Evolutionary conservation across 495 filamentous ascomycete species (phyloP), one percentile per base, ranked within the genome.

Genomic region (Talaromyces liani): DNA sequence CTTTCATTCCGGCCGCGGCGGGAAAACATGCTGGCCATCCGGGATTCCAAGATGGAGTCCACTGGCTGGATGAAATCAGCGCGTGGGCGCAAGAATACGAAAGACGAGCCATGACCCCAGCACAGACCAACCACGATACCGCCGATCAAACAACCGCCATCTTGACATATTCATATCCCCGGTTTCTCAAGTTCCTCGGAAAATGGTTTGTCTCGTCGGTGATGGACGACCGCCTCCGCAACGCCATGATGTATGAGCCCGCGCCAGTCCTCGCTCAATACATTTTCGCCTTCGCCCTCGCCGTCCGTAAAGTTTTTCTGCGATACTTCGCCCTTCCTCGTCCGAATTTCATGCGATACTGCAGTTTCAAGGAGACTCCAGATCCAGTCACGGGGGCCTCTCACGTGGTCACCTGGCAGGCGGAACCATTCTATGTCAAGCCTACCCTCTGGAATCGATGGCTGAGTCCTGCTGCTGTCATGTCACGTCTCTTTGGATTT

Each of bases 181-280:
- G 63, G 27, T 70, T 70, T 3, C 62, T 84, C 24, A 82, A 83
- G 63, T 71, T 73, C 1, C 66, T 82, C 8, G 84, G 73, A 0
- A 64, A 76, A 14, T 74, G 86, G 25, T 69, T 83, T 39, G 79
- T 88, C 4, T 78, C 77, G 27, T 81, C 80, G 33, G 72, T 90
- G 62, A 85, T 90, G 82, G 86, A 87, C 61, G 82, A 85, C 33
- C 77, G 85, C n/a, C 69, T 89, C 58, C 73, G 88, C 9, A 80
- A 74, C 49, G 85, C 87, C 2, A 89, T 91, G 83, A 68, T 83
- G 86, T 88, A 80, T 64, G 72, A 77, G 1, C 55, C 78, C 7
- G 79, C 85, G 80, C 4, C 67, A 7, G 65, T 71, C 47, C 77
- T 78, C 31, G 64, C 68, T 8, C 5, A 6, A 10, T 33, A 41